Conservation (phyloP, 768 basidiomycete species). For the Lentinula sp. region DNA sequence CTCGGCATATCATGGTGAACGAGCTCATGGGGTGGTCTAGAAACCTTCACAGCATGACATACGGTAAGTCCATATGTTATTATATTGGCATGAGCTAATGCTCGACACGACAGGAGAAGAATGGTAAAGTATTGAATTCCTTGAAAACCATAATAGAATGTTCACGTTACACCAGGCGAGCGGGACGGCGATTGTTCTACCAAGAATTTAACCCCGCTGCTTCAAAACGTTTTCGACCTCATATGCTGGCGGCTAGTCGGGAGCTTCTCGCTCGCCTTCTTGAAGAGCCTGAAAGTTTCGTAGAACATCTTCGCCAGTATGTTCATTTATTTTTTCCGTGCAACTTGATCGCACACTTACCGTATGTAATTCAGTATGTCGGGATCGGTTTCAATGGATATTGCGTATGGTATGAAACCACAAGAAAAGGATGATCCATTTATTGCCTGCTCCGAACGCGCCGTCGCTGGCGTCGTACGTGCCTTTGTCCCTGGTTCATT, state of each 20-base stretch:
- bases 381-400: constrained; percentile 13
- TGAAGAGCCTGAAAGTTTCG: constrained; percentile 11
- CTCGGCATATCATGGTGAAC: constrained; percentile 9
- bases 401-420: constrained; percentile 21
- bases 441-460: constrained; percentile 11
- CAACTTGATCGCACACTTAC: neutral
- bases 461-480: constrained; percentile 8
- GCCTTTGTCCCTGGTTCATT: constrained; percentile 12
- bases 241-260: constrained; percentile 15
- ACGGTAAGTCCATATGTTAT: constrained; percentile 6
- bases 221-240: constrained; percentile 13
- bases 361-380: constrained; percentile 13
- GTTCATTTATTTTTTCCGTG: neutral
- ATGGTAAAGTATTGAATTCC: constrained; percentile 7
- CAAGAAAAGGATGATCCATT: constrained; percentile 17
- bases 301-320: constrained; percentile 11
- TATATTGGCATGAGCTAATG: neutral
- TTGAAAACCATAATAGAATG: too few species aligned
- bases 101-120: constrained; percentile 7
- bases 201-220: constrained; percentile 15
- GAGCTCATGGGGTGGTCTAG: constrained; percentile 16
- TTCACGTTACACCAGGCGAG: constrained; percentile 14
- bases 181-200: constrained; percentile 16
- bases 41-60: constrained; percentile 13
- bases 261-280: constrained; percentile 17